Conservation (phyloP, 108 stramenopile genomes). For the Skeletonema menzelii region DNA sequence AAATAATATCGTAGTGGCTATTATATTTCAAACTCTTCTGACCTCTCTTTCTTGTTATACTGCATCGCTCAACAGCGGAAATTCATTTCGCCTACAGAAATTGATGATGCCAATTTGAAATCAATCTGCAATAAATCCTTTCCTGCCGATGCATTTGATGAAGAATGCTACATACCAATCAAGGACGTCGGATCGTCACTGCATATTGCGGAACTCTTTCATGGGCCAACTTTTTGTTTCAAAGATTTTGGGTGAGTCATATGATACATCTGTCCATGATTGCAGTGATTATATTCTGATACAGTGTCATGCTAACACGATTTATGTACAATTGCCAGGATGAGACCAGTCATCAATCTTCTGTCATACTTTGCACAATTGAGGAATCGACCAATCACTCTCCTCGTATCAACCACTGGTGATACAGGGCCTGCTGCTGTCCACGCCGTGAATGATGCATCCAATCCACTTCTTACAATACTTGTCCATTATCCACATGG, state of each 20-base stretch:
- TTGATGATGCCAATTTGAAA: constrained; percentile 42
- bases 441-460: constrained; percentile 73
- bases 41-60: no score
- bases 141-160: constrained; percentile 44
- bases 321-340: constrained; percentile 14
- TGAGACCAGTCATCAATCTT: constrained; percentile 66
- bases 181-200: constrained; percentile 31
- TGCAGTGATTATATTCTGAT: neutral
- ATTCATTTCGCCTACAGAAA: constrained; percentile 57
- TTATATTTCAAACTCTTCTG: no score
- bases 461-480: constrained; percentile 58
- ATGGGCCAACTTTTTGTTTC: constrained; percentile 92
- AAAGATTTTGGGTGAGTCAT: constrained; percentile 81
- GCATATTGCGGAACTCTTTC: constrained; percentile 86
- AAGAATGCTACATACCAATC: constrained; percentile 43
- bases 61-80: constrained; percentile 22
- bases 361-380: constrained; percentile 65
- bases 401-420: constrained; percentile 83
- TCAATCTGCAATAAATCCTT: constrained; percentile 54
- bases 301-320: neutral
- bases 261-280: neutral
- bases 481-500: constrained; percentile 86
- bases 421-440: constrained; percentile 95
- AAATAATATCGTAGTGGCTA: no score
- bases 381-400: constrained; percentile 51